Conservation (phyloP, 192 early-diverging fungal species). For the Geosiphon pyriformis region DNA sequence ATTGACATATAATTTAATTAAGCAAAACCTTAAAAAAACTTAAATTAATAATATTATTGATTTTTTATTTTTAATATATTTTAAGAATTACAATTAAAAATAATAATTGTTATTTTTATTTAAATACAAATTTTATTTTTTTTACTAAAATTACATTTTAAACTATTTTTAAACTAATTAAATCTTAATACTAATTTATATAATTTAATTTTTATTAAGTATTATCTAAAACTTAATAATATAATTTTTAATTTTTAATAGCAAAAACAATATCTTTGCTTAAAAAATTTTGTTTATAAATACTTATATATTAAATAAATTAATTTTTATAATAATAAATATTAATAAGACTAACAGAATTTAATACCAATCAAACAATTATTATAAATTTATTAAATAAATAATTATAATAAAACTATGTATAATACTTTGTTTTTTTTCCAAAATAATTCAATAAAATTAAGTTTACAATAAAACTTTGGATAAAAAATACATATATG, state of each 20-base stretch:
- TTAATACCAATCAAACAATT: conserved; percentile 8
- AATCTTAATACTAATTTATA: background rate
- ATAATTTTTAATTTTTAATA: conserved; percentile 15
- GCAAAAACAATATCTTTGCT: conserved; percentile 11
- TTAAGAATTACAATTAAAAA: no score
- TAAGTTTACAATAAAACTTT: conserved; percentile 7
- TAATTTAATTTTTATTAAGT: background rate
- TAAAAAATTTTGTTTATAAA: conserved; percentile 17
- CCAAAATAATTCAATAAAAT: conserved; percentile 5
- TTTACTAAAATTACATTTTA: background rate
- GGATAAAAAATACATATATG: conserved; percentile 2
- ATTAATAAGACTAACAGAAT: background rate
- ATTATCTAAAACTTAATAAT: conserved; percentile 10
- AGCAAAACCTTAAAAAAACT: no score
- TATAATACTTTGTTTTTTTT: background rate
- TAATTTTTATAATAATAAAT: background rate
- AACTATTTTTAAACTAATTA: background rate
- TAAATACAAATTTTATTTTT: background rate
- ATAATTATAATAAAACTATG: background rate
- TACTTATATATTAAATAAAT: conserved; percentile 17
- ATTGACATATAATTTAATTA: no score
- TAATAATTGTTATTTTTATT: no score
- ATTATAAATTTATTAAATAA: background rate
- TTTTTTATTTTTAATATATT: no score
- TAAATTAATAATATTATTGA: no score